A percentile compares a stretch with the other conserved stretches of the same genome.
Evolutionary conservation across 2,329 filamentous ascomycete species (phyloP).

Genomic region (Diaporthe ampelina): DNA sequence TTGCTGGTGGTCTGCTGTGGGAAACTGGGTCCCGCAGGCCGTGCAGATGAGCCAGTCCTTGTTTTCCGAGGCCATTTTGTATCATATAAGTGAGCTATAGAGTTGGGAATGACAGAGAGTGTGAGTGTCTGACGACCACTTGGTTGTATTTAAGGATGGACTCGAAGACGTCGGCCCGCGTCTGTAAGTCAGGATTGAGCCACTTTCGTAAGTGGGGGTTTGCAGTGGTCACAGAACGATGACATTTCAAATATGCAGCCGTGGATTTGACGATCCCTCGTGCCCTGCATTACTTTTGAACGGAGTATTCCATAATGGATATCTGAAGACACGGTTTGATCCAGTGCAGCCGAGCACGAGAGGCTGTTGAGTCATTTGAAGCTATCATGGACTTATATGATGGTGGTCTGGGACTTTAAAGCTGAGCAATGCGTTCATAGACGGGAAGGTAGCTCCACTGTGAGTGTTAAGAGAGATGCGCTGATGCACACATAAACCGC

Average conservation of each 20-base stretch:
- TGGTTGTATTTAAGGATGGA: neutral
- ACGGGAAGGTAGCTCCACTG: too few species aligned
- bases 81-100: too few species aligned
- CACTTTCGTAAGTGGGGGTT: slow-evolving; percentile 31
- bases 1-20: slow-evolving; percentile 61
- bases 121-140: neutral
- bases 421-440: too few species aligned
- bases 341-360: neutral
- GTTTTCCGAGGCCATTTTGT: slow-evolving; percentile 9
- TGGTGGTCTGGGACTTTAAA: too few species aligned
- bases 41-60: slow-evolving; percentile 68
- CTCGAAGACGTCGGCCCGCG: neutral
- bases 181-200: neutral
- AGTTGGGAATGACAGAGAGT: neutral
- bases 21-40: slow-evolving; percentile 80
- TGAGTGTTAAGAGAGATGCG: too few species aligned
- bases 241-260: neutral
- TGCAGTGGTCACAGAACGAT: neutral
- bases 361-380: neutral
- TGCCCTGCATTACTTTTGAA: neutral
- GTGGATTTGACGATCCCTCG: neutral
- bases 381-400: neutral
- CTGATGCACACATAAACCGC: too few species aligned
- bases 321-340: neutral
- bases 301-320: neutral